These are phyloP conservation scores for Kockiozyma suomiensis DNA, from an alignment of 805 yeast genomes.

Conservation along the genomic window DNA sequence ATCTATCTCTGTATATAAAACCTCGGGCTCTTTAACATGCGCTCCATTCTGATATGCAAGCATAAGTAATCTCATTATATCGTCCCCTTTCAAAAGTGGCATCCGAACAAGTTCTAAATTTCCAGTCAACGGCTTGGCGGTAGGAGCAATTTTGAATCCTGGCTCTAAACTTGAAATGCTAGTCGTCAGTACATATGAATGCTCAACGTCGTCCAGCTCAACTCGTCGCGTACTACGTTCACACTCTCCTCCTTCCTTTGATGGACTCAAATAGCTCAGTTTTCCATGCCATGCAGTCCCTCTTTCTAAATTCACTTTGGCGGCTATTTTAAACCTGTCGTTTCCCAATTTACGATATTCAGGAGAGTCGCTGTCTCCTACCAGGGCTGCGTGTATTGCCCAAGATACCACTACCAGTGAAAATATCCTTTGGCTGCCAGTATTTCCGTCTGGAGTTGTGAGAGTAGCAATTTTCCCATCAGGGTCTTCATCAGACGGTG, in stretches of 20 bases:
- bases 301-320: conserved; percentile 52
- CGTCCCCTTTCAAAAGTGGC: conserved; percentile 42
- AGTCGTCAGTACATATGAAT: conserved; percentile 64
- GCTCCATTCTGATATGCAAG: conserved; percentile 59
- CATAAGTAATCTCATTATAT: conserved; percentile 57
- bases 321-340: conserved; percentile 72
- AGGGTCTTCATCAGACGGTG: conserved; percentile 47
- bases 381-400: conserved; percentile 84
- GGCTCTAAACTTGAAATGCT: conserved; percentile 61
- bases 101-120: conserved; percentile 54
- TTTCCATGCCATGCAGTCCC: conserved; percentile 58
- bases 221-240: too few relatives aligned
- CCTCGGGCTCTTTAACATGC: conserved; percentile 55
- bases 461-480: conserved; percentile 40
- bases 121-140: conserved; percentile 50
- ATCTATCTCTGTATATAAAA: conserved; percentile 48
- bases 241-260: conserved; percentile 5
- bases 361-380: conserved; percentile 75
- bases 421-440: conserved; percentile 9
- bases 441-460: conserved; percentile 14
- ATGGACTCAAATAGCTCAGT: conserved; percentile 30
- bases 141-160: conserved; percentile 64
- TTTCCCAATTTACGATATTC: conserved; percentile 65
- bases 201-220: conserved; percentile 44
- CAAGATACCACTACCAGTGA: conserved; percentile 69